Evolutionary conservation across 768 basidiomycete genomes (phyloP).

Genomic region (Serendipita sp.): DNA sequence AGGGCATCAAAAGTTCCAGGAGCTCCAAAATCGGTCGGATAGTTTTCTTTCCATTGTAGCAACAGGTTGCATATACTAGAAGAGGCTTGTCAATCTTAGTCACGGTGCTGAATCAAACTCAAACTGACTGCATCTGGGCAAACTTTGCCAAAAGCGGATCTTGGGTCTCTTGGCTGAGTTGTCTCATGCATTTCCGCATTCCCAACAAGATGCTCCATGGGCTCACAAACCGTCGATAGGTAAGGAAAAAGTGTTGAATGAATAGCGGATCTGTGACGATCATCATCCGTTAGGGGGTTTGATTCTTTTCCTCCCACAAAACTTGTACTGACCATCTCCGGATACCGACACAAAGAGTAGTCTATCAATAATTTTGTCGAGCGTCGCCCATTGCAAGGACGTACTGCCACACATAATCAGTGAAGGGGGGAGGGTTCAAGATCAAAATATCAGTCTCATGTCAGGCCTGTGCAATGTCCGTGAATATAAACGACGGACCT

Average conservation of each 20-base stretch:
- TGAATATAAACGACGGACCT: neutral
- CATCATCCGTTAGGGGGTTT: no score
- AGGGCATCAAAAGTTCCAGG: slow-evolving; percentile 59
- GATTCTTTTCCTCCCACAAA: no score
- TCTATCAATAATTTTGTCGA: slow-evolving; percentile 70
- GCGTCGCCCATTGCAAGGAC: slow-evolving; percentile 52
- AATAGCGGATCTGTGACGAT: slow-evolving; percentile 45
- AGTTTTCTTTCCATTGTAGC: slow-evolving; percentile 59
- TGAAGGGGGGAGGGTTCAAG: neutral
- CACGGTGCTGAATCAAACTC: neutral
- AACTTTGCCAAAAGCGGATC: slow-evolving; percentile 79
- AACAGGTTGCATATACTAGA: slow-evolving; percentile 62
- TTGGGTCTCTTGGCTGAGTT: slow-evolving; percentile 49
- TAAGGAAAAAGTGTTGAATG: slow-evolving; percentile 64
- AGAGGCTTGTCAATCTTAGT: neutral
- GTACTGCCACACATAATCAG: slow-evolving; percentile 23
- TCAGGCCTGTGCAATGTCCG: neutral
- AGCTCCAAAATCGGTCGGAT: slow-evolving; percentile 67
- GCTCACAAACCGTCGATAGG: slow-evolving; percentile 66
- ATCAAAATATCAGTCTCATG: neutral
- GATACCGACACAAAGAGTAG: slow-evolving; percentile 68
- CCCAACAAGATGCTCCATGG: slow-evolving; percentile 66
- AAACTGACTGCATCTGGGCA: slow-evolving; percentile 64
- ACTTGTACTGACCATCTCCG: slow-evolving; percentile 45
- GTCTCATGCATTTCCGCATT: slow-evolving; percentile 75